Evolutionary conservation across 2,329 filamentous ascomycete species (phyloP), one percentile per base, ranked within the genome.

Genomic region (Westerdykella aurantiaca): DNA sequence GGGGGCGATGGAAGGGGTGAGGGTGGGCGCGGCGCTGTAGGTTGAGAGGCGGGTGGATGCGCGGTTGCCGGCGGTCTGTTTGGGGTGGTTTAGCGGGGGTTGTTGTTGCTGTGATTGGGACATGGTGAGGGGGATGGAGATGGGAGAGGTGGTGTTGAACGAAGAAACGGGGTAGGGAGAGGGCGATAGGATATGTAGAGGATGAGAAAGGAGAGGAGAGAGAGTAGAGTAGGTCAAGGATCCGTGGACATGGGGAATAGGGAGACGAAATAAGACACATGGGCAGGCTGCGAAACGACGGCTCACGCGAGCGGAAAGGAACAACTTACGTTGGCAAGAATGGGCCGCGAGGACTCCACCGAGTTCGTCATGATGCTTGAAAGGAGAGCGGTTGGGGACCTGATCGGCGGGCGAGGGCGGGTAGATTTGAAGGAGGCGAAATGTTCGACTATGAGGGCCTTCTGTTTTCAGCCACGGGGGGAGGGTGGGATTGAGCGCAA

Each of bases 1-100:
- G 43, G 71, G 69, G 6, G 72, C 72, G 47, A 76, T 68, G n/a
- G 73, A 75, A 37, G 73, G 72, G 40, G 73, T 69, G 48, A 76
- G 67, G 21, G 73, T 75, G 38, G 73, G 73, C 22, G 73, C 66
- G 55, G 69, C 67, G 60, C 70, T 74, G 69, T 74, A 75, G 54
- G 72, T 74, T 47, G 70, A 73, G 61, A 74, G 66, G 62, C 73
- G 72, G 51, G 69, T 67, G 23, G 67, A 69, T 51, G 60, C 58
- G 55, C 64, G 64, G 50, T 67, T 60, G 57, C 18, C 18, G 18
- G 57, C 57, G 22, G 55, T 48, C n/a, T 17, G 52, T n/a, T 45
- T 53, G 54, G 34, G 48, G 44, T 38, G 45, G 46, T 59, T 63
- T 55, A 66, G 63, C 46, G 12, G 16, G 11, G 49, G 45, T 41